Base-by-base conservation (phyloP, 106 monocot genomes). In the Cymbidium sinense region DNA sequence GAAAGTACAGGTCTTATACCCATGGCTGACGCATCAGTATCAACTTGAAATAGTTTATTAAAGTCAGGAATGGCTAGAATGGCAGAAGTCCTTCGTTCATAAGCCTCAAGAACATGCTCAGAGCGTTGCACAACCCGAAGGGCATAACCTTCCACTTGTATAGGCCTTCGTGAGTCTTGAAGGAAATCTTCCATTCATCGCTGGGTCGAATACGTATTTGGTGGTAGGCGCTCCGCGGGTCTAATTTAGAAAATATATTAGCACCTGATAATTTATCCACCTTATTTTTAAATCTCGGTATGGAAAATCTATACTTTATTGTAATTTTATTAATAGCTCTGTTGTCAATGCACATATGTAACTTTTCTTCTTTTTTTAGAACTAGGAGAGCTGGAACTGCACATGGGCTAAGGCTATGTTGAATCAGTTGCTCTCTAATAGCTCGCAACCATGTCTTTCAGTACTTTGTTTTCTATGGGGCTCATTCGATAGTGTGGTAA, bases 101-200 rank as follows among this genome's bases (percentile, higher is more conserved):
- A 1, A 75, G 10, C 27, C 75, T 0, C 43, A 44, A 23, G 47
- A 75, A 75, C 1, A 25, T 75, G 44, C 27, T 47, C 4, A 47
- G 75, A 0, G 75, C 75, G 1, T 75, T 75, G 2, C 41, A 47
- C 47, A 50, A 50, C 15, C 47, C 75, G 11, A 75, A 75, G 9
- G 75, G 75, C 75, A 75, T 50, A 4, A 75, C 75, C 4, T 43
- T 19, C 75, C 75, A 75, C 11, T 50, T 47, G 27, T 25, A 50
- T 4, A 75, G 28, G 2, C 47, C 75, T 27, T 27, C 20, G 17
- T 3, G 11, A 5, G 27, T 75, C 27, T 75, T 75, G 25, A 75
- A 75, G 0, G 75, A 13, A 25, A 23, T 75, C 27, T 47, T 75
- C 75, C 75, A 75, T 50, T 47, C 75, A 13, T 75, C 50, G 6